Evolutionary conservation across 2,329 filamentous ascomycete genomes (phyloP), one percentile per base, ranked within the genome.

Genomic region (Claviceps maximensis): DNA sequence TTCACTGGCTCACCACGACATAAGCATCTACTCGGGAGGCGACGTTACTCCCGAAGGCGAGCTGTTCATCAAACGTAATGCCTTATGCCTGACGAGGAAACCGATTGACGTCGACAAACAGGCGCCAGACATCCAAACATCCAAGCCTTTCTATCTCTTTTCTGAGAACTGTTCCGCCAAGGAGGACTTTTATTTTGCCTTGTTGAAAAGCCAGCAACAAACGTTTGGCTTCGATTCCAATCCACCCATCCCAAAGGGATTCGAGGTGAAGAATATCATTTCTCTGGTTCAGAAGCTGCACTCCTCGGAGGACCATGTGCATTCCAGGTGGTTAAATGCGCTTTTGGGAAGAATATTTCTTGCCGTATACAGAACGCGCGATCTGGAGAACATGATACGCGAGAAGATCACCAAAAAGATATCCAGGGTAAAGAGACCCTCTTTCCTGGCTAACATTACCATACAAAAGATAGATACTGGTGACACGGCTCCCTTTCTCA

Each of bases 401-500:
- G 80, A 82, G 54, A 96, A 95, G 69, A 86, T 98, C 57, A 89
- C 87, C 23, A 96, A 95, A 71, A 98, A 98, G 73, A 95, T 98
- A 53, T 84, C 90, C 1, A 82, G 93, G 36, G 91, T 95, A 27
- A 93, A 94, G 61, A 90, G 90, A 60, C 93, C 93, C 0, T 84
- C 84, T 2, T 95, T 97, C 62, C 83, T 98, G 54, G 89, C 87
- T 19, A 84, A 85, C 59, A 84, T 98, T 54, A 78, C 79, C n/a
- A 79, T 97, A 46, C 84, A 84, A 58, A 83, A 82, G 51, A 89
- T 98, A 51, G 81, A 94, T 61, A 87, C 90, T 58, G 93, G 93
- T 4, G 86, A 93, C 58, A 81, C 88, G 0, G 87, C 89, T 1
- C 93, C 93, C 0, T 87, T 89, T 58, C 82, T 98, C 60, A 95